Base-by-base conservation (phyloP, 163 green algal genomes). In the Chloromonas sp. region DNA sequence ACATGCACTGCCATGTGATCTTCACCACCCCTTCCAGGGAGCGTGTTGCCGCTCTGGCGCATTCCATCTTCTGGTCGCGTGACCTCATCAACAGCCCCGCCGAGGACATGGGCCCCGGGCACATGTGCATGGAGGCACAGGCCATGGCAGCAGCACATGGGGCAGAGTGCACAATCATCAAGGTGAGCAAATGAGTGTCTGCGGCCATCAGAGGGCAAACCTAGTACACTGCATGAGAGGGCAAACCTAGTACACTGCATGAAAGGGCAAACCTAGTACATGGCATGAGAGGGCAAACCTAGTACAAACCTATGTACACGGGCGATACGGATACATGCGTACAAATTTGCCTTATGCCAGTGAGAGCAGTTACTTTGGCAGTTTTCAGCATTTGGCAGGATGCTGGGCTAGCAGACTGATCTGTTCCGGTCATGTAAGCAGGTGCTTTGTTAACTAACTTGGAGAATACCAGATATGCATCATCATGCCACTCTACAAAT, bases 31-130 rank as follows among this genome's bases (percentile, higher is more conserved):
- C 74, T 80, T n/a, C 5, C 11, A n/a, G 14, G 74, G 14, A 80
- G 74, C 14, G 5, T 2, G 14, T 80, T 2, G 58, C 2, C 58
- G 76, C 88, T 2, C 82, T 93, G 36, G 89, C 87, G 11, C 62
- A 79, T 5, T 85, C 76, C 5, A 87, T 88, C 57, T 92, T 84
- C 81, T 88, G 90, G 66, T 83, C 70, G 0, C 85, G 92, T 36
- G 92, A 95, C 86, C 79, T 95, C 71, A 92, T 95, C 88, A 95
- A 89, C 85, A 95, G 91, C 0, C 92, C 92, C 0, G 92, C 92
- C 2, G 87, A 93, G 71, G 91, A 95, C 79, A 70, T 95, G 86
- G 89, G 91, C 0, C 89, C 91, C 2, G 84, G 91, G 74, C 86
- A 94, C 84, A 84, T 95, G 60, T 88, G 83, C 1, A 81, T 77